A percentile compares a stretch with the other conserved stretches of the same genome.
Conservation (phyloP, 345 rosid genomes). For the Syzygium aromaticum region DNA sequence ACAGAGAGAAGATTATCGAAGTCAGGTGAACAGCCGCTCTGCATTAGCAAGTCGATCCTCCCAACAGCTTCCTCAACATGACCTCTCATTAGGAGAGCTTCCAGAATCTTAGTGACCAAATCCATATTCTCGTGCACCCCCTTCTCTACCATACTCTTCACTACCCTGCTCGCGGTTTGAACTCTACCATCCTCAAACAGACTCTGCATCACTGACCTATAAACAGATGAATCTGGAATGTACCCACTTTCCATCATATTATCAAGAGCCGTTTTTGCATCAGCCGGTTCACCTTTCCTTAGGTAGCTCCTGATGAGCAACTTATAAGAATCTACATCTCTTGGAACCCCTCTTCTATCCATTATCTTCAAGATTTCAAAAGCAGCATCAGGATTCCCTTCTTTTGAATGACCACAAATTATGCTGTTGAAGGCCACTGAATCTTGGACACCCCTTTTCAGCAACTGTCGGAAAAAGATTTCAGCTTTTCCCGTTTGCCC, state of each 20-base stretch:
- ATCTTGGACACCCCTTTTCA: conserved; percentile 82
- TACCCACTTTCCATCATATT: conserved; percentile 82
- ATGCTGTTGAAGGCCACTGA: conserved; percentile 61
- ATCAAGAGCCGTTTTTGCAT: conserved; percentile 79
- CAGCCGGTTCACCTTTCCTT: conserved; percentile 91
- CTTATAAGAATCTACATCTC: conserved; percentile 62
- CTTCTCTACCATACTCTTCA: conserved; percentile 85
- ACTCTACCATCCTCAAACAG: conserved; percentile 83
- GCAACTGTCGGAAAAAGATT: conserved; percentile 70
- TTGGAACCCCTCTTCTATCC: conserved; percentile 65
- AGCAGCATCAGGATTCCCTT: conserved; percentile 71
- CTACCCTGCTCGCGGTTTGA: conserved; percentile 87
- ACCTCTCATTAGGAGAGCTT: conserved; percentile 82
- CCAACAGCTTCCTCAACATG: conserved; percentile 91
- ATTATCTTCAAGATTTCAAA: conserved; percentile 81
- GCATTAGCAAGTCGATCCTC: conserved; percentile 65
- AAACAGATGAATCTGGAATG: conserved; percentile 54
- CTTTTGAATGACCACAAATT: conserved; percentile 70
- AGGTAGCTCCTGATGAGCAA: conserved; percentile 75
- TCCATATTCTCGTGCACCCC: conserved; percentile 74
- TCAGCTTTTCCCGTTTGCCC: conserved; percentile 81
- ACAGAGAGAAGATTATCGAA: conserved; percentile 50
- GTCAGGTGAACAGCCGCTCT: conserved; percentile 37
- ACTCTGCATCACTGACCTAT: conserved; percentile 77
- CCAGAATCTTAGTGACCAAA: conserved; percentile 64